Evolutionary conservation across 306 rosid genomes (phyloP).

Genomic region (Phaseolus lunatus): DNA sequence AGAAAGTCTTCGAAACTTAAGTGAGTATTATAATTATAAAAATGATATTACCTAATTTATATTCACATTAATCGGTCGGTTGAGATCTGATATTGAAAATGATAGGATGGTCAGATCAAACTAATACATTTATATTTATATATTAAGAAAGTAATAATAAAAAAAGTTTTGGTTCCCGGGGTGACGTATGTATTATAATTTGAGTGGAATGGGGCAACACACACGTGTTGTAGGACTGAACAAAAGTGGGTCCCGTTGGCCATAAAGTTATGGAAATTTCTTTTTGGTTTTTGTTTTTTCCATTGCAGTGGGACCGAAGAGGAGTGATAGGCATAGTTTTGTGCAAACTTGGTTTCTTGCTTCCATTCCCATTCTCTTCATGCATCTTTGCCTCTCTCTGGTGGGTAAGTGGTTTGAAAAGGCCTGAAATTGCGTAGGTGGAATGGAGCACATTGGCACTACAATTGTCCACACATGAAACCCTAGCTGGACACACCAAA

Average conservation of each 20-base stretch:
- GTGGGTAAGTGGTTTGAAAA: conserved; percentile 11
- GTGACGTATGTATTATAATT: too few relatives aligned
- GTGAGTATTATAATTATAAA: too few relatives aligned
- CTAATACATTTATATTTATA: too few relatives aligned
- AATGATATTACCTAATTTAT: too few relatives aligned
- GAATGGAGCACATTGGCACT: neutral
- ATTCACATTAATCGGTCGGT: too few relatives aligned
- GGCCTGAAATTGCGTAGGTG: conserved; percentile 29
- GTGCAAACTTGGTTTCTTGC: neutral
- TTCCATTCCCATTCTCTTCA: conserved; percentile 38
- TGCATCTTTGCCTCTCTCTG: conserved; percentile 43
- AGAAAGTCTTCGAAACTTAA: too few relatives aligned
- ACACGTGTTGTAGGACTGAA: conserved; percentile 53
- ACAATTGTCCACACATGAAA: neutral
- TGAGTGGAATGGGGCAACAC: too few relatives aligned
- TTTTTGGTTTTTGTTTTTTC: neutral
- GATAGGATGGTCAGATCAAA: too few relatives aligned
- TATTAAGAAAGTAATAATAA: too few relatives aligned
- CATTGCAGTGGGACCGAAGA: conserved; percentile 37
- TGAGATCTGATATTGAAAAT: too few relatives aligned
- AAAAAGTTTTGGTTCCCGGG: too few relatives aligned
- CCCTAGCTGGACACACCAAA: conserved; percentile 15
- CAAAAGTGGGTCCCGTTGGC: conserved; percentile 45
- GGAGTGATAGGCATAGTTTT: conserved; percentile 23
- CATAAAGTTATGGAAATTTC: conserved; percentile 23